Base-by-base conservation (phyloP, 805 yeast species). In the Priceomyces melissophilus region DNA sequence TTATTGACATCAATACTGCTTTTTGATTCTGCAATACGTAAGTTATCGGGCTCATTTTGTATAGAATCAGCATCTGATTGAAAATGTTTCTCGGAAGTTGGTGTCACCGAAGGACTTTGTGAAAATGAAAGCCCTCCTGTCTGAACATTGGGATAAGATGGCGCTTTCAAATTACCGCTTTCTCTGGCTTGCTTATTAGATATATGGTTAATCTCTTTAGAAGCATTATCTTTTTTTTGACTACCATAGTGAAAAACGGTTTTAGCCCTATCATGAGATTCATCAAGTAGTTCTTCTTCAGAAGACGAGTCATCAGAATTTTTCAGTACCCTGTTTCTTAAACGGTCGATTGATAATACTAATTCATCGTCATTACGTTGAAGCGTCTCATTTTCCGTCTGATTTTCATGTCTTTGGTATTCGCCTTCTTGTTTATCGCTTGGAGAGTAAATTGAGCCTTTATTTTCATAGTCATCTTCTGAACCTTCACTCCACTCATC, bases 401-500 rank as follows among this genome's bases (percentile, higher is more conserved):
- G 16, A 14, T n/a, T 8, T 12, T 35, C 37, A 27, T 31, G 29
- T 4, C 32, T 3, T 8, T 20, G 9, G 17, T 13, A 10, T 16
- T 23, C 10, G 13, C 15, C n/a, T 8, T 11, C 33, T 29, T 32
- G 39, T 23, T 30, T 12, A 16, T 34, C 27, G 6, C 13, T 11
- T 14, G 15, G 13, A n/a, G n/a, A 12, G 17, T 35, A 16, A 25
- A 14, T 4, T 6, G 36, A 20, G 4, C 25, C 25, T 20, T 20
- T 8, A 20, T 20, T 20, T 20, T 20, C 57, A 40, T 52, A 49
- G 15, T 52, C 58, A 35, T 54, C 46, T 26, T 59, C 67, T 40
- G 58, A 58, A 20, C 62, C 68, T 40, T 62, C 67, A 15, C 58
- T 65, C 73, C 73, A 68, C 15, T 65, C 71, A 40, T 65, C 71